Percentiles rank a stretch among this genome's conserved stretches.
phyloP scores from a whole-genome alignment of 306 rosid species.

The Potentilla sterilis region DNA sequence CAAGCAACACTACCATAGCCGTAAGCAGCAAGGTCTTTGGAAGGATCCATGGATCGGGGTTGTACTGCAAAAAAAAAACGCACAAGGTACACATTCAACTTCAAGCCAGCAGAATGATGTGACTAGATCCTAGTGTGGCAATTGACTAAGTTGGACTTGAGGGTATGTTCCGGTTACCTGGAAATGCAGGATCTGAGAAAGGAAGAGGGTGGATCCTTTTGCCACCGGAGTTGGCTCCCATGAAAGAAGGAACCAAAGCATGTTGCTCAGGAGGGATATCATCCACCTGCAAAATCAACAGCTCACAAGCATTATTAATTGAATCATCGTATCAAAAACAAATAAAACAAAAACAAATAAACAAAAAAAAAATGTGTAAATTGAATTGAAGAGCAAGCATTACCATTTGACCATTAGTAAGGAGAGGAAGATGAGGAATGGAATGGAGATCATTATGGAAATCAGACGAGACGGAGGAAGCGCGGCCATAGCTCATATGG shows the following conservation, averaged over 20 bases:
- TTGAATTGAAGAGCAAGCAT: neutral
- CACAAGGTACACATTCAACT: neutral
- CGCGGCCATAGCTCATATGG: slow-evolving; percentile 27
- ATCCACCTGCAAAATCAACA: slow-evolving; percentile 34
- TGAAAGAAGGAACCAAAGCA: slow-evolving; percentile 45
- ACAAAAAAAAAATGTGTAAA: neutral
- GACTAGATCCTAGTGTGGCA: neutral
- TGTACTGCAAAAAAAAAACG: slow-evolving; percentile 21
- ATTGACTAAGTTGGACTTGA: neutral
- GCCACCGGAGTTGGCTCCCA: slow-evolving; percentile 31
- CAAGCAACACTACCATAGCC: slow-evolving; percentile 48
- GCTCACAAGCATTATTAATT: slow-evolving; percentile 2
- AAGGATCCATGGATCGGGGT: slow-evolving; percentile 66
- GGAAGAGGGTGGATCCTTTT: slow-evolving; percentile 30
- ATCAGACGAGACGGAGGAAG: slow-evolving; percentile 28
- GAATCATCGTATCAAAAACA: neutral
- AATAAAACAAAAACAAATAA: no score
- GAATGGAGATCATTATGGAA: slow-evolving; percentile 20
- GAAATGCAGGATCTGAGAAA: slow-evolving; percentile 28
- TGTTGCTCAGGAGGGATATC: slow-evolving; percentile 37
- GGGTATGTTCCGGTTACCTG: slow-evolving; percentile 11
- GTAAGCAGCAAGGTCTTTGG: slow-evolving; percentile 58
- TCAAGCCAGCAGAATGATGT: neutral
- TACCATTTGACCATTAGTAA: slow-evolving; percentile 38
- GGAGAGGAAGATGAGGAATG: slow-evolving; percentile 30